Evolutionary conservation across 1,284 basidiomycete species (phyloP).

Genomic region (Blastosporella zonata): DNA sequence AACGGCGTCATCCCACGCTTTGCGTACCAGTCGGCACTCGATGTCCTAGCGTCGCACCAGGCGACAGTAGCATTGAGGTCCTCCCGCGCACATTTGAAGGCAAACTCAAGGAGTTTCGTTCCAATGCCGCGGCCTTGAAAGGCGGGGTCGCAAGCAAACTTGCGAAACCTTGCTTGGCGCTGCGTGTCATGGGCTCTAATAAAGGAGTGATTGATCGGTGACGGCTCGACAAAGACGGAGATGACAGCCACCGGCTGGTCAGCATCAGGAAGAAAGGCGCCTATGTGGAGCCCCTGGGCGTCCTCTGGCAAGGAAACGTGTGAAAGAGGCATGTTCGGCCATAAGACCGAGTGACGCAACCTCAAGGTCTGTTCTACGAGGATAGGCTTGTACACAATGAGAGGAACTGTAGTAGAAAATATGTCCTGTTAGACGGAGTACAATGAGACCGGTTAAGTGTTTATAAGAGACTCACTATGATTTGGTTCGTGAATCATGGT

Average conservation of each 20-base stretch:
- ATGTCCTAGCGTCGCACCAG: slow-evolving; percentile 57
- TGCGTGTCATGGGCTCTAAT: slow-evolving; percentile 4
- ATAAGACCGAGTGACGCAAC: slow-evolving; percentile 56
- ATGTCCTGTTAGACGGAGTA: background rate
- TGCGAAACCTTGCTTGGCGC: slow-evolving; percentile 49
- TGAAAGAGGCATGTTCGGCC: slow-evolving; percentile 48
- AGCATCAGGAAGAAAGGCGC: slow-evolving; percentile 41
- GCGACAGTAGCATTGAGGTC: slow-evolving; percentile 37
- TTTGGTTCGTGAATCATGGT: background rate
- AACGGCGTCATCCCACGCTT: slow-evolving; percentile 47
- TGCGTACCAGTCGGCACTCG: slow-evolving; percentile 48
- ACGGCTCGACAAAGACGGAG: slow-evolving; percentile 49
- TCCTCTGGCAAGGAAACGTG: slow-evolving; percentile 54
- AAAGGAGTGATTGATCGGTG: slow-evolving; percentile 26
- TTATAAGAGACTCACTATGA: background rate
- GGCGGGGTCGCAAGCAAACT: slow-evolving; percentile 53
- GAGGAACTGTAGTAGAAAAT: background rate
- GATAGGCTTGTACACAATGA: slow-evolving; percentile 8
- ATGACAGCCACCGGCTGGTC: slow-evolving; percentile 46
- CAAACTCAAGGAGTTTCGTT: slow-evolving; percentile 41
- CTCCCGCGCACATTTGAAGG: slow-evolving; percentile 35
- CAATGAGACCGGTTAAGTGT: background rate
- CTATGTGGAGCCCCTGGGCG: slow-evolving; percentile 46
- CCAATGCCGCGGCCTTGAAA: slow-evolving; percentile 50
- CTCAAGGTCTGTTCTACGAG: slow-evolving; percentile 23